Conservation (phyloP, 2,329 filamentous ascomycete species). For the Sclerotinia borealis region DNA sequence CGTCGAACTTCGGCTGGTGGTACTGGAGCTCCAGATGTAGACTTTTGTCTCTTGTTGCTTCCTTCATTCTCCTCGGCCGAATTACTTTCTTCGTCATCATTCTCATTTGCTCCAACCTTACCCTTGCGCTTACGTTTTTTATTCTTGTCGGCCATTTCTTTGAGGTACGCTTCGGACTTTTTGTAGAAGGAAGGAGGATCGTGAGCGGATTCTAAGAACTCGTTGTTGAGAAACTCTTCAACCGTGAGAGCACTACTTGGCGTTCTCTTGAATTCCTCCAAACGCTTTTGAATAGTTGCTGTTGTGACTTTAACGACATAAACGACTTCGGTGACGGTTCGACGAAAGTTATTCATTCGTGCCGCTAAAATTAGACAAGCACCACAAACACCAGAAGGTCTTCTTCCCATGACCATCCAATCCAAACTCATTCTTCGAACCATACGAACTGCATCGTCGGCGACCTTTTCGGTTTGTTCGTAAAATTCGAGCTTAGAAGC, state of each 20-base stretch:
- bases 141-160: slow-evolving; percentile 42
- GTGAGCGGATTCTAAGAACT: slow-evolving; percentile 65
- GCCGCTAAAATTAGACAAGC: slow-evolving; percentile 92
- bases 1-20: slow-evolving; percentile 37
- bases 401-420: slow-evolving; percentile 93
- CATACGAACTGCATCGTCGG: slow-evolving; percentile 79
- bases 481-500: slow-evolving; percentile 89
- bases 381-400: slow-evolving; percentile 89
- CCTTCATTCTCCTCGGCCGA: slow-evolving; percentile 26
- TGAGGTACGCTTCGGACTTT: slow-evolving; percentile 53
- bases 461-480: slow-evolving; percentile 72
- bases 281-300: slow-evolving; percentile 81
- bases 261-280: slow-evolving; percentile 87
- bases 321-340: slow-evolving; percentile 90
- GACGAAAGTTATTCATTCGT: slow-evolving; percentile 95
- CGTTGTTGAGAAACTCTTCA: slow-evolving; percentile 71
- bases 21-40: slow-evolving; percentile 14
- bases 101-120: slow-evolving; percentile 8
- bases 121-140: slow-evolving; percentile 38
- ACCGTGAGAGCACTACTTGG: slow-evolving; percentile 81
- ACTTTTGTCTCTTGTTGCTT: slow-evolving; percentile 24
- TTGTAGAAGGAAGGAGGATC: slow-evolving; percentile 81
- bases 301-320: slow-evolving; percentile 97
- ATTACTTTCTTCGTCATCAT: slow-evolving; percentile 25
- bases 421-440: slow-evolving; percentile 91